Conservation (phyloP, 2,329 filamentous ascomycete species). For the Penicillium sp. region DNA sequence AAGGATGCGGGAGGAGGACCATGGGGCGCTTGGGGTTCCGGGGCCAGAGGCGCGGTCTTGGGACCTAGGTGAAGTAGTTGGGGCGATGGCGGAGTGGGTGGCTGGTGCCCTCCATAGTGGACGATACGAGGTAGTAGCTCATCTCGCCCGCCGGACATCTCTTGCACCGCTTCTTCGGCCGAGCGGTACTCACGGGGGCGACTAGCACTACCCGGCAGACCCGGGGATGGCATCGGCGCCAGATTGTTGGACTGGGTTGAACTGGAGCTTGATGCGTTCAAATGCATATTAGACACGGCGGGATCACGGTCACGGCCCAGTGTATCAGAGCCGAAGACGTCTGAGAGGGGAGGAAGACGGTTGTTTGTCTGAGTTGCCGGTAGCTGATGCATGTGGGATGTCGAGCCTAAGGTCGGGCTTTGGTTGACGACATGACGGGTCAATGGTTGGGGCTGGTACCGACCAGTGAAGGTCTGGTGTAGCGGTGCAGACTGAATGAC, state of each 20-base stretch:
- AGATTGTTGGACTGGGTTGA: slow-evolving; percentile 63
- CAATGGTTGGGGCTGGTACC: slow-evolving; percentile 73
- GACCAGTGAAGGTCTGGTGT: slow-evolving; percentile 90
- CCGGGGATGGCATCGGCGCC: slow-evolving; percentile 73
- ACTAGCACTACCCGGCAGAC: slow-evolving; percentile 58
- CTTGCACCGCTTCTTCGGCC: slow-evolving; percentile 90
- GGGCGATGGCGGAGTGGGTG: slow-evolving; percentile 84
- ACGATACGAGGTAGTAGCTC: slow-evolving; percentile 91
- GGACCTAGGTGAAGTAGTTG: slow-evolving; percentile 30
- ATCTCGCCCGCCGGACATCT: slow-evolving; percentile 84
- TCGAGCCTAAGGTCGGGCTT: slow-evolving; percentile 76
- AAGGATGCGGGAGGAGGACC: slow-evolving; percentile 56
- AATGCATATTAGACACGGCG: slow-evolving; percentile 43
- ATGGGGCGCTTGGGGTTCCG: slow-evolving; percentile 61
- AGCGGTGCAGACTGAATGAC: slow-evolving; percentile 96
- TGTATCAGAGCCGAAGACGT: slow-evolving; percentile 82
- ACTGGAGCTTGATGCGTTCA: slow-evolving; percentile 61
- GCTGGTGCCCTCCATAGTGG: slow-evolving; percentile 91
- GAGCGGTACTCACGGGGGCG: slow-evolving; percentile 87
- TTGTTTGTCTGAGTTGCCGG: slow-evolving; percentile 88
- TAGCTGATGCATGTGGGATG: slow-evolving; percentile 86
- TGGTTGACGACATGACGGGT: slow-evolving; percentile 78
- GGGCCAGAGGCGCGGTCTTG: slow-evolving; percentile 28
- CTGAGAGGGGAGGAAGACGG: slow-evolving; percentile 86
- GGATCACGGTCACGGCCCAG: slow-evolving; percentile 50